phyloP scores from a whole-genome alignment of 805 yeast genomes.

The Candida oleophila region DNA sequence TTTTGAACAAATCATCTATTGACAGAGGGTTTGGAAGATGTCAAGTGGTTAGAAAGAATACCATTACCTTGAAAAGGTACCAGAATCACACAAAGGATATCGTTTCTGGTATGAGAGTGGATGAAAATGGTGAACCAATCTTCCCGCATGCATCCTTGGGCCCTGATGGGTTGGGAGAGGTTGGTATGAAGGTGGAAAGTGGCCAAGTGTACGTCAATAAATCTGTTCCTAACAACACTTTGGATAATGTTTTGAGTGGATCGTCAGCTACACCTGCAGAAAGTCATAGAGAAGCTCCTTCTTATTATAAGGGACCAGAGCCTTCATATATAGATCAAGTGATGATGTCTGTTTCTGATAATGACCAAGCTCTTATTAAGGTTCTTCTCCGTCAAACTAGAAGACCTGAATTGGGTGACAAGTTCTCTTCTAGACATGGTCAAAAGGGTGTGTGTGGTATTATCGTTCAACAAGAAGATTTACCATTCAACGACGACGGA shows the following conservation, averaged over 20 bases:
- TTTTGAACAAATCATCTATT: conserved; percentile 85
- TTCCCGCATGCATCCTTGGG: conserved; percentile 87
- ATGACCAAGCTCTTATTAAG: conserved; percentile 91
- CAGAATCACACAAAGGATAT: conserved; percentile 93
- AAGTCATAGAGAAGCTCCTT: conserved; percentile 85
- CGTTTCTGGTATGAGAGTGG: conserved; percentile 87
- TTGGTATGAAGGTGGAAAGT: conserved; percentile 83
- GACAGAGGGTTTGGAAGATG: conserved; percentile 98
- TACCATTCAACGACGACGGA: conserved; percentile 94
- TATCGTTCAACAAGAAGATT: conserved; percentile 93
- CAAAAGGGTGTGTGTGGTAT: conserved; percentile 99
- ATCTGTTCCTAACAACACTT: conserved; percentile 84
- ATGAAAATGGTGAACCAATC: conserved; percentile 76
- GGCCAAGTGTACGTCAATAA: conserved; percentile 95
- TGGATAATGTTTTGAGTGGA: conserved; percentile 57
- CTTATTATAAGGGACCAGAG: conserved; percentile 90
- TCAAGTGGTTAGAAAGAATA: conserved; percentile 90
- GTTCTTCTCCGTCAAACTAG: conserved; percentile 92
- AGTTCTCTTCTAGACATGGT: conserved; percentile 96
- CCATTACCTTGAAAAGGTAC: conserved; percentile 84
- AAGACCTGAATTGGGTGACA: conserved; percentile 97
- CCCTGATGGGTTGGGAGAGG: conserved; percentile 95
- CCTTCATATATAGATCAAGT: conserved; percentile 95
- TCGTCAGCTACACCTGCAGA: conserved; percentile 32
- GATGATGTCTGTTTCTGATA: conserved; percentile 93